Conservation (phyloP, 164 flowering plant genomes). For the Annona cherimola region DNA sequence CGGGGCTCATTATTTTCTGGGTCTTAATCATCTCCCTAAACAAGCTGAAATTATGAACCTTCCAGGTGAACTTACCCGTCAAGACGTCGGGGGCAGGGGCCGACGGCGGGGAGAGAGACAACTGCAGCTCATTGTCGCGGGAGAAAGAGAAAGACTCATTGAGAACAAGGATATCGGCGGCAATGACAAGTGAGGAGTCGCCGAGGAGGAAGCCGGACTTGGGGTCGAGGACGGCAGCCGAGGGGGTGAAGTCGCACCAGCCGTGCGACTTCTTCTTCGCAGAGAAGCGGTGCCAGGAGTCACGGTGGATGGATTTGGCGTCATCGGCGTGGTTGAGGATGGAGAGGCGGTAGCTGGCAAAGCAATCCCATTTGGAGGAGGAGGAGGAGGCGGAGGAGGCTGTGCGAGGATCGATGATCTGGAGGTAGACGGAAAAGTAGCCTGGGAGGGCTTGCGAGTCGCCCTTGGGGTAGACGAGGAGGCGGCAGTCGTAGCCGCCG, state of each 20-base stretch:
- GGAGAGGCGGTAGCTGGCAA: slow-evolving; percentile 73
- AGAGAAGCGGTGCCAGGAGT: slow-evolving; percentile 91
- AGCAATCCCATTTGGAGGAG: slow-evolving; percentile 89
- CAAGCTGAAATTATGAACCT: slow-evolving; percentile 82
- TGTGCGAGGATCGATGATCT: slow-evolving; percentile 71
- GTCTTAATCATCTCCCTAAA: slow-evolving; percentile 95
- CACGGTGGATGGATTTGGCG: slow-evolving; percentile 66
- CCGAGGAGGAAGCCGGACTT: slow-evolving; percentile 51
- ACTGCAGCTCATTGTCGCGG: slow-evolving; percentile 45
- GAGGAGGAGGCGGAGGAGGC: slow-evolving; percentile 38
- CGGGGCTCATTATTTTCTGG: slow-evolving; percentile 96
- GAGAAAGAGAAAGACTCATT: slow-evolving; percentile 66
- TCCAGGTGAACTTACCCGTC: slow-evolving; percentile 95
- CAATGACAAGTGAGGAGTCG: slow-evolving; percentile 51
- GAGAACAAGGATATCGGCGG: slow-evolving; percentile 79
- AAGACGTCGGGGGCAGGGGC: slow-evolving; percentile 52
- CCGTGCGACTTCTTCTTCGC: slow-evolving; percentile 94
- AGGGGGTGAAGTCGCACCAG: slow-evolving; percentile 92
- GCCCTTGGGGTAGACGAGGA: slow-evolving; percentile 85
- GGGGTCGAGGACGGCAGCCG: slow-evolving; percentile 55
- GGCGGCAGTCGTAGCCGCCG: slow-evolving; percentile 87
- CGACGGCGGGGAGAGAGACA: neutral
- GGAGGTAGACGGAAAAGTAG: slow-evolving; percentile 74
- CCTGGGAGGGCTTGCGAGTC: slow-evolving; percentile 95
- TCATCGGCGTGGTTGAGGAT: slow-evolving; percentile 58